phyloP scores from a whole-genome alignment of 2,329 filamentous ascomycete species.

The Epichloe hybrida region DNA sequence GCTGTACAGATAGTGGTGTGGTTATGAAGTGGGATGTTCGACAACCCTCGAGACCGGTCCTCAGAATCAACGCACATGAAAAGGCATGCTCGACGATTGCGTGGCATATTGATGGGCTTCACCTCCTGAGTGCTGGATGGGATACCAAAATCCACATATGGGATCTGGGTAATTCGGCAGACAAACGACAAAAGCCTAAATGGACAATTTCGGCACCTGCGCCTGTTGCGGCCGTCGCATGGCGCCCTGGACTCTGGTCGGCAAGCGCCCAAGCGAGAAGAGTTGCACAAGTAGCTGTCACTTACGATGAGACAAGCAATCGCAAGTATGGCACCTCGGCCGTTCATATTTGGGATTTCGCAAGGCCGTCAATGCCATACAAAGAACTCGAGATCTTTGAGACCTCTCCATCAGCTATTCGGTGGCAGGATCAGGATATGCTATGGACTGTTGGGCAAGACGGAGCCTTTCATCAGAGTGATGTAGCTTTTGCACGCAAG shows the following conservation, averaged over 20 bases:
- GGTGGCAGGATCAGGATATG: conserved; percentile 53
- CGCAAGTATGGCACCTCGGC: conserved; percentile 41
- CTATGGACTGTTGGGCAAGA: conserved; percentile 54
- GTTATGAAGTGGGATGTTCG: conserved; percentile 53
- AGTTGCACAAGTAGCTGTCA: conserved; percentile 47
- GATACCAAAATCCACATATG: conserved; percentile 52
- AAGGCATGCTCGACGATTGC: conserved; percentile 45
- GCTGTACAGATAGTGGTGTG: conserved; percentile 47
- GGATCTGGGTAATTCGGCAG: conserved; percentile 46
- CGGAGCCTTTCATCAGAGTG: conserved; percentile 49
- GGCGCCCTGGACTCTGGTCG: conserved; percentile 54
- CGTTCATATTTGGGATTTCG: conserved; percentile 57
- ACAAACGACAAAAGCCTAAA: conserved; percentile 51
- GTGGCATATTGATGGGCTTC: conserved; percentile 57
- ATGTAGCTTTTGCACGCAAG: conserved; percentile 49
- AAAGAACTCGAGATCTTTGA: conserved; percentile 51
- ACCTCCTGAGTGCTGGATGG: conserved; percentile 48
- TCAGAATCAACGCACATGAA: conserved; percentile 49
- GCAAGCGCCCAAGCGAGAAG: conserved; percentile 45
- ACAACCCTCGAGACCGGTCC: conserved; percentile 35
- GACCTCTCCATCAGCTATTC: conserved; percentile 39
- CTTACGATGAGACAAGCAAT: conserved; percentile 43
- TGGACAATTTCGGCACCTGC: conserved; percentile 48
- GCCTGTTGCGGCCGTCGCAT: conserved; percentile 44
- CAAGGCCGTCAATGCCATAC: conserved; percentile 51